Base-by-base conservation (phyloP, 2,329 filamentous ascomycete species). In the Colletotrichum neosansevieriae region DNA sequence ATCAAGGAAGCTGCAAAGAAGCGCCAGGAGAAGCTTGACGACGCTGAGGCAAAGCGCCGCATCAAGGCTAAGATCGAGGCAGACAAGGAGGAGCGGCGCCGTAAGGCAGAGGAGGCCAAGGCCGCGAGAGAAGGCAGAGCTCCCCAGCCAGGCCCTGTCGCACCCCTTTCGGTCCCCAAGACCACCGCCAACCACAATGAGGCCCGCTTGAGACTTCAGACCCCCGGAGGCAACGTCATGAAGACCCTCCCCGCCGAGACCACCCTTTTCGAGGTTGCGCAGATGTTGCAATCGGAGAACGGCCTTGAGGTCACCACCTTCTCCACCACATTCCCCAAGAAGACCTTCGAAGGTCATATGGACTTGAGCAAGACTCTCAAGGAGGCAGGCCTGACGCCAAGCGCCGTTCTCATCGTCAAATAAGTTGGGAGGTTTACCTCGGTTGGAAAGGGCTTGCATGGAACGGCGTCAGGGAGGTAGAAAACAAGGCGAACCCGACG, bases 21-120 rank as follows among this genome's bases (percentile, higher is more conserved):
- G 84, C 90, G 91, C 62, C 88, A 91, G 75, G 96, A 99, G 83
- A 98, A 98, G 83, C 83, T 88, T 47, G 93, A 92, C 15, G 96
- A 98, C 60, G 79, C 91, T 9, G 93, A 94, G 49, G 95, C 94
- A 11, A 96, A 95, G 84, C 93, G 91, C 80, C 89, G 92, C 40
- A 95, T 98, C 78, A 91, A 94, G 81, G 94, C 94, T 64, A 94
- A 94, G 85, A 97, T 99, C 72, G 94, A 96, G 73, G 94, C 92
- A 13, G 94, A 98, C 82, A 98, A 97, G 84, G 92, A 93, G 73
- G 94, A 95, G 75, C 90, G 96, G 61, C 90, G 92, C 71, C 86
- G 91, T 72, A 97, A 96, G 78, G 91, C 93, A 3, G 96, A 97
- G 75, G 85, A 89, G 65, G 92, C 94, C 74, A 97, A 95, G 82